Evolutionary conservation across 1,284 basidiomycete genomes (phyloP), one percentile per base, ranked within the genome.

Genomic region (Irpex sp.): DNA sequence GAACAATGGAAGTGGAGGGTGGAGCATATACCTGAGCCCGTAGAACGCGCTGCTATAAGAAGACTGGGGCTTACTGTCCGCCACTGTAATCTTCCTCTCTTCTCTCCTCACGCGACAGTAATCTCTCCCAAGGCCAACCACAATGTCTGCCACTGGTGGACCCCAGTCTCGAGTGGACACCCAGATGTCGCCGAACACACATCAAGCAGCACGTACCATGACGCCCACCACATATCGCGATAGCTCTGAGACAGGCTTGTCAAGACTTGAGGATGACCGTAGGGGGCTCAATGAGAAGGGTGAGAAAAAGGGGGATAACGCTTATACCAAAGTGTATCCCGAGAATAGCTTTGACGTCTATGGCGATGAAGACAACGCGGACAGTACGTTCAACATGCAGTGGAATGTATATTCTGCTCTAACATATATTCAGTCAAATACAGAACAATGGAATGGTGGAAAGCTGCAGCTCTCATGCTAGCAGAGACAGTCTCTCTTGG

Each of bases 391-490:
- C n/a, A n/a, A n/a, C n/a, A n/a, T n/a, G n/a, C n/a, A n/a, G n/a
- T n/a, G n/a, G n/a, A n/a, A n/a, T n/a, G n/a, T n/a, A n/a, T n/a
- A n/a, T n/a, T n/a, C n/a, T n/a, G n/a, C n/a, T n/a, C n/a, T n/a
- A n/a, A n/a, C n/a, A n/a, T n/a, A 21, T 33, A n/a, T 45, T 9
- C 37, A 73, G 72, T 73, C 65, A 66, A 72, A 61, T 73, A 73
- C 63, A 67, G 69, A n/a, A 73, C 72, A 2, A 72, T 73, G 71
- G 69, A 67, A 23, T 73, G 72, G 72, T 72, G 70, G 72, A 73
- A 73, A 64, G 70, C 70, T 5, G 72, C 72, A 12, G 72, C 72
- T 5, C 63, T 73, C 21, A 73, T 73, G 72, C 67, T 73, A 3
- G 72, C 72, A 18, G 72, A 72, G 59, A 73, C 72, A 2, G 69